These are phyloP conservation scores for Exophiala sp. DNA, from an alignment of 2,329 filamentous ascomycete genomes.

Conservation along the genomic window DNA sequence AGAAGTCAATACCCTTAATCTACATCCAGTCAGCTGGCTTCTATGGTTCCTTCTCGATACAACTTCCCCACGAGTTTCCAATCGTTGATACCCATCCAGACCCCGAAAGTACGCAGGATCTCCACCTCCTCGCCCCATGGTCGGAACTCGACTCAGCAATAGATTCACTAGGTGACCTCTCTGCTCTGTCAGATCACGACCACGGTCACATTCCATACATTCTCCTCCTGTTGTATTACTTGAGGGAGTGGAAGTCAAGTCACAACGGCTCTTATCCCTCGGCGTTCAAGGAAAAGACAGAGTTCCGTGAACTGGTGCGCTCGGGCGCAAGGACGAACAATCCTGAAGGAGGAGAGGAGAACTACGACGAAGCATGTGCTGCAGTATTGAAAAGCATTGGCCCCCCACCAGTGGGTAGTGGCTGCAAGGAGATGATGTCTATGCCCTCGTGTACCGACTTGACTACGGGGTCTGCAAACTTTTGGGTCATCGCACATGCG, in stretches of 20 bases:
- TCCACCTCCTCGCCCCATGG: slow-evolving; percentile 84
- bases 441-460: slow-evolving; percentile 57
- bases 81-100: slow-evolving; percentile 96
- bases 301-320: slow-evolving; percentile 70
- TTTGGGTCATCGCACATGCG: slow-evolving; percentile 86
- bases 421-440: slow-evolving; percentile 74
- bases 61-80: slow-evolving; percentile 74
- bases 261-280: slow-evolving; percentile 67
- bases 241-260: slow-evolving; percentile 71
- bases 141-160: slow-evolving; percentile 70
- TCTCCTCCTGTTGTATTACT: slow-evolving; percentile 74
- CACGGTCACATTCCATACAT: slow-evolving; percentile 92
- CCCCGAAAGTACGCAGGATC: slow-evolving; percentile 75
- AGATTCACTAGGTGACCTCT: slow-evolving; percentile 62
- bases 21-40: slow-evolving; percentile 88
- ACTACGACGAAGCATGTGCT: slow-evolving; percentile 86
- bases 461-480: slow-evolving; percentile 55
- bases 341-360: slow-evolving; percentile 87
- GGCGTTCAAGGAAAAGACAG: slow-evolving; percentile 79
- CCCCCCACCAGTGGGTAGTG: slow-evolving; percentile 62
- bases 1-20: slow-evolving; percentile 68
- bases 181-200: slow-evolving; percentile 68
- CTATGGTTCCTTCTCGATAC: slow-evolving; percentile 82
- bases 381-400: slow-evolving; percentile 87
- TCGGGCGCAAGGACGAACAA: slow-evolving; percentile 66